Conservation (phyloP, 2,329 filamentous ascomycete genomes). For the Botryotinia calthae region DNA sequence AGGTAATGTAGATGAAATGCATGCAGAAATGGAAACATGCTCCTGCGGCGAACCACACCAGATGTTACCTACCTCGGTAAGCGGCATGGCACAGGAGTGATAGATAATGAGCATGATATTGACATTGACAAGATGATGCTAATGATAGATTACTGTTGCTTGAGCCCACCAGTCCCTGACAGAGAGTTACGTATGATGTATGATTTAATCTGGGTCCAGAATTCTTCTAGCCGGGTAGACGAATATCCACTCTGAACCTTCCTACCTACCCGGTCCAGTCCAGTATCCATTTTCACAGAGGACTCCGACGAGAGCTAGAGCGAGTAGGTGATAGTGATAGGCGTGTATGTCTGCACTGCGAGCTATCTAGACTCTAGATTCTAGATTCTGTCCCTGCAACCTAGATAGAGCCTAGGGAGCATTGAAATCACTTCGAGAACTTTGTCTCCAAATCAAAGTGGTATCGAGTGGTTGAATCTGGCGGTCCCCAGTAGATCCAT, state of each 20-base stretch:
- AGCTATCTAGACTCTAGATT: background rate
- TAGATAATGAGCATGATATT: too few species aligned
- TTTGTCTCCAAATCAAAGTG: background rate
- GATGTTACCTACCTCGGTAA: background rate
- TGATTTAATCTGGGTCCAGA: background rate
- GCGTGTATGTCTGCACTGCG: too few species aligned
- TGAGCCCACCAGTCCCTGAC: too few species aligned
- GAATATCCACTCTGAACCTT: background rate
- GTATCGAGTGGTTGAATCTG: background rate
- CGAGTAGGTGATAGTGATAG: too few species aligned
- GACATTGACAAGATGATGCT: too few species aligned
- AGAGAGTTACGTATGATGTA: background rate
- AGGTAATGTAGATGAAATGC: too few species aligned
- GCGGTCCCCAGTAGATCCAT: background rate
- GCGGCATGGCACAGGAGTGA: background rate
- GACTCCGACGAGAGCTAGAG: background rate
- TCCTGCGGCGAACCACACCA: background rate
- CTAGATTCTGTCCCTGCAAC: background rate
- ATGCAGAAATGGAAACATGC: too few species aligned
- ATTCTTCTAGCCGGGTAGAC: background rate
- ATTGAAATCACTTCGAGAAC: background rate
- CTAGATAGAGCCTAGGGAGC: background rate
- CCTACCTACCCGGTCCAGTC: too few species aligned
- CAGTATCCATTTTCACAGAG: background rate
- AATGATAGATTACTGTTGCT: background rate